phyloP scores from a whole-genome alignment of 192 early-diverging fungal species.

The Mortierella claussenii region DNA sequence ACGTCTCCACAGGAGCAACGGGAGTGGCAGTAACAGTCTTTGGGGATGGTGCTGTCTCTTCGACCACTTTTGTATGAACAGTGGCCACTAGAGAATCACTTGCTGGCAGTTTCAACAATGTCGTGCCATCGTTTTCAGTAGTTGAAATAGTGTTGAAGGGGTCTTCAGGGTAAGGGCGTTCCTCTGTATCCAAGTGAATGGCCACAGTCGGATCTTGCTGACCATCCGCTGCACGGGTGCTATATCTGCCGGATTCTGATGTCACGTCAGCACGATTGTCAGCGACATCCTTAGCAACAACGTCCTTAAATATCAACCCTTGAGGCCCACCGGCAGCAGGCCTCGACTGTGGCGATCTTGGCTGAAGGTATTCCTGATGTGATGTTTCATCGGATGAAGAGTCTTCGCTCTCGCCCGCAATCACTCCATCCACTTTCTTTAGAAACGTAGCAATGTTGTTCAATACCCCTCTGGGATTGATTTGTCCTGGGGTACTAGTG shows the following conservation, averaged over 20 bases:
- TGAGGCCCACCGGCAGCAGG: too few species aligned
- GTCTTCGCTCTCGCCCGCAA: conserved; percentile 18
- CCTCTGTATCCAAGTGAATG: not conserved
- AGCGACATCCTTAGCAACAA: too few species aligned
- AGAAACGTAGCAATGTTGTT: conserved; percentile 35
- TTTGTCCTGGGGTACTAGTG: not conserved
- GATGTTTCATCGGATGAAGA: conserved; percentile 28
- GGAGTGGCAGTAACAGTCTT: not conserved
- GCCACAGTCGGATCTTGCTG: not conserved
- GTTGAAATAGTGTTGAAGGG: not conserved
- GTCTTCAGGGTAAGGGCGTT: not conserved
- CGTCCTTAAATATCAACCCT: too few species aligned
- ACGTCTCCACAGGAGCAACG: conserved; percentile 4
- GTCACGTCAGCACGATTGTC: not conserved
- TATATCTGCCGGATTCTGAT: not conserved
- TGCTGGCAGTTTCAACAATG: too few species aligned
- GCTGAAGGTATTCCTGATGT: conserved; percentile 6
- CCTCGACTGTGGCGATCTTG: too few species aligned
- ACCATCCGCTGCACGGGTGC: not conserved
- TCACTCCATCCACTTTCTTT: conserved; percentile 37
- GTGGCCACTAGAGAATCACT: too few species aligned
- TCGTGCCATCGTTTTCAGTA: too few species aligned
- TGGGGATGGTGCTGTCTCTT: too few species aligned
- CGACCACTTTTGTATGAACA: too few species aligned
- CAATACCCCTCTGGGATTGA: conserved; percentile 21